A percentile compares a stretch with the other conserved stretches of the same genome.
Conservation (phyloP, 2,329 filamentous ascomycete genomes). For the Epichloe baconii region DNA sequence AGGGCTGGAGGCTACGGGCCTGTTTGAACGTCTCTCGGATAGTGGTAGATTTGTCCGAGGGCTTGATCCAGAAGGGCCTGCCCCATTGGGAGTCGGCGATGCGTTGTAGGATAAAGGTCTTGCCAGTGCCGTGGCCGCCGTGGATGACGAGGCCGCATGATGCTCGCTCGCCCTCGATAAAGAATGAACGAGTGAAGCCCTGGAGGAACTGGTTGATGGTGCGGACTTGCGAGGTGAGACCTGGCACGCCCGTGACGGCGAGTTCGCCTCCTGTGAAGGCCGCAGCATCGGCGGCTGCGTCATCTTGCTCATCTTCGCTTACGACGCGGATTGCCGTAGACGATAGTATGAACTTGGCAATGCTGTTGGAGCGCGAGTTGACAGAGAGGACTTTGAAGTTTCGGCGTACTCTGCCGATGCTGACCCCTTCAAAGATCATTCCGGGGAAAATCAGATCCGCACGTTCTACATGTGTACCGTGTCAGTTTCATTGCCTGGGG, state of each 20-base stretch:
- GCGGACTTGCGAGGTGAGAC: conserved; percentile 49
- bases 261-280: conserved; percentile 20
- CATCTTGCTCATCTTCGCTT: conserved; percentile 14
- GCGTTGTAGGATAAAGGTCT: conserved; percentile 58
- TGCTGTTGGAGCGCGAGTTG: conserved; percentile 30
- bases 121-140: conserved; percentile 75
- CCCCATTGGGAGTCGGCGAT: conserved; percentile 59
- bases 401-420: conserved; percentile 17
- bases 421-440: conserved; percentile 53
- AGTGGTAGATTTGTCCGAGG: conserved; percentile 40
- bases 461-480: conserved; percentile 27
- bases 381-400: conserved; percentile 46
- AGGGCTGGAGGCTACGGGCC: conserved; percentile 56
- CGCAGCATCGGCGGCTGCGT: conserved; percentile 7
- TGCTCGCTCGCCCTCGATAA: conserved; percentile 17
- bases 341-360: conserved; percentile 30
- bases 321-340: conserved; percentile 27
- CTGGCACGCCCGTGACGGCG: conserved; percentile 47
- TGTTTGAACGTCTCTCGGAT: conserved; percentile 58
- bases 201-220: conserved; percentile 54
- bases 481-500: background rate
- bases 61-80: conserved; percentile 48
- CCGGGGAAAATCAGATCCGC: conserved; percentile 59
- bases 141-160: conserved; percentile 58
- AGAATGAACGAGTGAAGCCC: conserved; percentile 33